These are phyloP conservation scores for Coniochaeta sp. DNA, from an alignment of 2,329 filamentous ascomycete species.

Conservation along the genomic window DNA sequence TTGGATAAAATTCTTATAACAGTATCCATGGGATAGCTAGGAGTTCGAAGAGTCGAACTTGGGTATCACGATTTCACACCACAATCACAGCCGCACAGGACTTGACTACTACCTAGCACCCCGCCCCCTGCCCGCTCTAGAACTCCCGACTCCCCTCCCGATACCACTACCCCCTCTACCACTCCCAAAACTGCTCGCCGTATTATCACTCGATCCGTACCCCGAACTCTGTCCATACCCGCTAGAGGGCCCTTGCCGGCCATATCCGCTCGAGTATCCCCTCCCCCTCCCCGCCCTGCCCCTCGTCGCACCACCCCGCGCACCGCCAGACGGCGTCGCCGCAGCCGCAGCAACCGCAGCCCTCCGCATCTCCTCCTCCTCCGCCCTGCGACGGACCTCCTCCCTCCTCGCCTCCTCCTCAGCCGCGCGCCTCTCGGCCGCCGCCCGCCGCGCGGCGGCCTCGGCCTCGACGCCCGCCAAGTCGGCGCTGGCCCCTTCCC, in stretches of 20 bases:
- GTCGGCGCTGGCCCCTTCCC: conserved; percentile 85
- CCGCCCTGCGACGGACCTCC: conserved; percentile 55
- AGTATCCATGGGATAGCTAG: background rate
- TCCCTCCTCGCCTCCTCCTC: conserved; percentile 76
- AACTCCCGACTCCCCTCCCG: conserved; percentile 27
- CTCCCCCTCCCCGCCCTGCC: conserved; percentile 12
- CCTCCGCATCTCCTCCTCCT: conserved; percentile 50
- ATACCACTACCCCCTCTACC: conserved; percentile 10
- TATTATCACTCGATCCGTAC: background rate
- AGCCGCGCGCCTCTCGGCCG: conserved; percentile 65
- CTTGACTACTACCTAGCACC: conserved; percentile 18
- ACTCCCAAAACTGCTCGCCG: conserved; percentile 32
- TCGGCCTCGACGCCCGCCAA: conserved; percentile 82
- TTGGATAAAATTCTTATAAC: conserved; percentile 1
- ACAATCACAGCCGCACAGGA: background rate
- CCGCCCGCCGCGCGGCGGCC: conserved; percentile 63
- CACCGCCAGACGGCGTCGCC: conserved; percentile 9
- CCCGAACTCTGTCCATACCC: conserved; percentile 16
- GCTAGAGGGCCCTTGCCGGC: conserved; percentile 19
- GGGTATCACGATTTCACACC: conserved; percentile 3
- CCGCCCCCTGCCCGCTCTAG: conserved; percentile 44
- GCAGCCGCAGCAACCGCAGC: conserved; percentile 15
- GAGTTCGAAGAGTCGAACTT: background rate
- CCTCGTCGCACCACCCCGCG: conserved; percentile 9
- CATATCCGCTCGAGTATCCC: conserved; percentile 6